Conservation (phyloP, 192 early-diverging fungal species). For the Haplosporangium gracile region DNA sequence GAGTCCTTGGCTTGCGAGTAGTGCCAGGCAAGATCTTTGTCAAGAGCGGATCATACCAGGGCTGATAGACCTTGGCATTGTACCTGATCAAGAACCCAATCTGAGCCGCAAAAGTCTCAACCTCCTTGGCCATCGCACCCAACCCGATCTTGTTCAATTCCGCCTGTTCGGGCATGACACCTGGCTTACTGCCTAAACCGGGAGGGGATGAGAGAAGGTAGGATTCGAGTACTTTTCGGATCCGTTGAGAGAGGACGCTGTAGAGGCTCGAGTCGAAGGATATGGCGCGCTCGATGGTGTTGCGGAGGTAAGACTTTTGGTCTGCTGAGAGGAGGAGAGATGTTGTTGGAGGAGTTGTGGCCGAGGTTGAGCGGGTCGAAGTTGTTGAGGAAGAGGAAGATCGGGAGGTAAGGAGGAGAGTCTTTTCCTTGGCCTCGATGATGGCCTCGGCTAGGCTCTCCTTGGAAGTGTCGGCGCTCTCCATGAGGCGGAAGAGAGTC, state of each 20-base stretch:
- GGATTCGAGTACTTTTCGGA: constrained; percentile 49
- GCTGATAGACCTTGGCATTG: constrained; percentile 70
- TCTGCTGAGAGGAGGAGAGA: constrained; percentile 18
- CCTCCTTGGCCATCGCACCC: constrained; percentile 60
- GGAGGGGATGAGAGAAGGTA: constrained; percentile 14
- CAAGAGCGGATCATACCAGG: constrained; percentile 72
- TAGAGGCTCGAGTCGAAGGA: constrained; percentile 68
- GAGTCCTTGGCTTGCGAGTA: not conserved
- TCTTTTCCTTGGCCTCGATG: constrained; percentile 37
- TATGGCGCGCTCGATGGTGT: constrained; percentile 59
- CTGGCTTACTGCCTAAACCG: not conserved
- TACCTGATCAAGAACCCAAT: constrained; percentile 66
- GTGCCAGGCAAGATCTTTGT: not conserved
- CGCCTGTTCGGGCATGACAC: constrained; percentile 55
- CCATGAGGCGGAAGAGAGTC: constrained; percentile 52
- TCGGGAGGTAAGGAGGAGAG: constrained; percentile 39
- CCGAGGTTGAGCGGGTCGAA: not conserved
- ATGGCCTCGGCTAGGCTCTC: constrained; percentile 31
- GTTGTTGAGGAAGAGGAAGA: not conserved
- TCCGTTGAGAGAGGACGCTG: constrained; percentile 63
- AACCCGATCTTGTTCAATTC: constrained; percentile 65
- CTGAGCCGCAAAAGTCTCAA: constrained; percentile 60
- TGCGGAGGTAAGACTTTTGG: constrained; percentile 19
- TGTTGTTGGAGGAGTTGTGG: not conserved
- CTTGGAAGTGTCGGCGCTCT: constrained; percentile 26